A percentile compares a stretch with the other conserved stretches of the same genome.
Evolutionary conservation across 2,329 filamentous ascomycete genomes (phyloP).

Genomic region (Sporothrix inflata): DNA sequence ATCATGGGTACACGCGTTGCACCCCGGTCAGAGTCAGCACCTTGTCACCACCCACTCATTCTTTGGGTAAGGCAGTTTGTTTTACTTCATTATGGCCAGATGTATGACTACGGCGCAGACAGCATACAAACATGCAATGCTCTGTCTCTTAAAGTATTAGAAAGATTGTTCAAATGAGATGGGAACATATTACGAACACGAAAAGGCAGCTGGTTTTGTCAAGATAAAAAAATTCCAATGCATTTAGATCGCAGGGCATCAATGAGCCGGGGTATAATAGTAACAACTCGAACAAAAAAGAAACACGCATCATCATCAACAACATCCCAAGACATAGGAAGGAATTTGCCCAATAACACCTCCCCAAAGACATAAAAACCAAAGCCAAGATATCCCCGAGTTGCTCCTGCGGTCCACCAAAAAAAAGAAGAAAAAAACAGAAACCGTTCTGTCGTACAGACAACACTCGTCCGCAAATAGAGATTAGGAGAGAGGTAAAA

Average conservation of each 20-base stretch:
- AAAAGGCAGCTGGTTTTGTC: not conserved
- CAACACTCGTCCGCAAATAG: not conserved
- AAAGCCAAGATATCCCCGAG: not conserved
- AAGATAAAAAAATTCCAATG: conserved; percentile 13
- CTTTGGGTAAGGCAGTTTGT: too few relatives aligned
- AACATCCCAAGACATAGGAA: not conserved
- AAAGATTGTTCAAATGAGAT: not conserved
- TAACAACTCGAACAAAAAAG: not conserved
- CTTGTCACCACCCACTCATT: not conserved
- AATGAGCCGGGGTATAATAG: conserved; percentile 19
- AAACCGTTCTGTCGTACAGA: not conserved
- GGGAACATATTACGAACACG: not conserved
- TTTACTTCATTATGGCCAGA: too few relatives aligned
- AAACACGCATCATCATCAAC: not conserved
- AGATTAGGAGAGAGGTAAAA: not conserved
- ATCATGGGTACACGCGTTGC: not conserved
- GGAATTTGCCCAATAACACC: not conserved
- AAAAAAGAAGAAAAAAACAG: not conserved
- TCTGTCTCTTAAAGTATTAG: too few relatives aligned
- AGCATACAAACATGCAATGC: not conserved
- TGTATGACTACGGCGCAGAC: not conserved
- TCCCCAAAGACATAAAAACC: not conserved
- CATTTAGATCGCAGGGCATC: conserved; percentile 22
- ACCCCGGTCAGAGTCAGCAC: not conserved
- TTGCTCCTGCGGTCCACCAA: conserved; percentile 11